Conservation (phyloP, 805 yeast species). For the Lipomyces orientalis region DNA sequence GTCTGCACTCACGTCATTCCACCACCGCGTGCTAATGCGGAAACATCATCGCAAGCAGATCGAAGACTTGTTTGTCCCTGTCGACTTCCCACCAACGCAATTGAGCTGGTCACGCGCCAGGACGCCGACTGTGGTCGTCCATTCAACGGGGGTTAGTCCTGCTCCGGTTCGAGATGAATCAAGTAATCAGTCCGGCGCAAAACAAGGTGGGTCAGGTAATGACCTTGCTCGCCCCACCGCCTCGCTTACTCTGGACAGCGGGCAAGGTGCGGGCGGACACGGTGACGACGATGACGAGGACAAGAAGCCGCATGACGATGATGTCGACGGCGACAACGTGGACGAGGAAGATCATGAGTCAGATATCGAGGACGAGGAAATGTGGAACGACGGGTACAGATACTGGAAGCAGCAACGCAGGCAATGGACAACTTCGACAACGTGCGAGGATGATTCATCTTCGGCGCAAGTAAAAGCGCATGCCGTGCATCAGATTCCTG, state of each 20-base stretch:
- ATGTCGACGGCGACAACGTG: conserved; percentile 36
- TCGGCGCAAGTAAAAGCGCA: conserved; percentile 37
- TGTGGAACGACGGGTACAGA: conserved; percentile 59
- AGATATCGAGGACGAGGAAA: conserved; percentile 48
- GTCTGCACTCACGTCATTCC: conserved; percentile 20
- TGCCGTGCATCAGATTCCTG: conserved; percentile 42
- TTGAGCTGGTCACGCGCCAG: neutral
- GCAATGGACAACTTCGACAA: conserved; percentile 60
- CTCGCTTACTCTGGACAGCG: neutral
- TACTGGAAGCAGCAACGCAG: conserved; percentile 74
- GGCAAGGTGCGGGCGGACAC: conserved; percentile 3
- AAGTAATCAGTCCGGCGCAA: neutral
- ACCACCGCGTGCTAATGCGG: conserved; percentile 20
- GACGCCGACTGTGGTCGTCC: neutral
- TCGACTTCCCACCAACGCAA: neutral
- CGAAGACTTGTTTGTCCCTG: conserved; percentile 25
- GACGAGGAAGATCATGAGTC: conserved; percentile 37
- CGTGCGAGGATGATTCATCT: conserved; percentile 28
- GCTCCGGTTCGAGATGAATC: neutral
- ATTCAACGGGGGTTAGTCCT: neutral
- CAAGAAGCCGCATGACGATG: conserved; percentile 1
- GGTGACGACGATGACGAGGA: conserved; percentile 15
- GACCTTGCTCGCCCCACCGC: neutral
- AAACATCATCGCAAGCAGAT: conserved; percentile 20
- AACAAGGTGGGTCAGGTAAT: neutral